A percentile compares a stretch with the other conserved stretches of the same genome.
These are phyloP conservation scores for Castanea sativa DNA, from an alignment of 306 rosid species.

Conservation along the genomic window DNA sequence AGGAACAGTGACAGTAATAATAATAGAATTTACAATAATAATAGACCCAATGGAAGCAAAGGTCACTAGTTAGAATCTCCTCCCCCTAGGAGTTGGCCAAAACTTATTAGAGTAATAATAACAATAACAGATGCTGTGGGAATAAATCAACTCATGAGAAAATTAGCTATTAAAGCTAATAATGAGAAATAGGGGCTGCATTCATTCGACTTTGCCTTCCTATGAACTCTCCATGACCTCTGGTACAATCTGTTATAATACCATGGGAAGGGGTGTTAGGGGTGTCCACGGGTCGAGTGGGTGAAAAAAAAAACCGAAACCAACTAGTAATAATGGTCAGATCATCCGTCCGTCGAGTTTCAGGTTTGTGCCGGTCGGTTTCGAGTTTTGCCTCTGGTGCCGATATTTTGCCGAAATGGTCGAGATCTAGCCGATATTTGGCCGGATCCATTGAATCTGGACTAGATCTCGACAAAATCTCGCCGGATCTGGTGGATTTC, in stretches of 20 bases:
- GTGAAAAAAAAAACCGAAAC: no score
- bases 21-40: not conserved
- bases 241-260: not conserved
- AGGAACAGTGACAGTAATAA: not conserved
- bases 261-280: not conserved
- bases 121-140: not conserved
- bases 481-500: no score
- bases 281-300: no score
- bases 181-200: not conserved
- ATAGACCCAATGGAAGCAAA: no score
- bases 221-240: not conserved
- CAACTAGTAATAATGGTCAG: no score
- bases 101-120: not conserved
- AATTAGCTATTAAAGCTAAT: not conserved
- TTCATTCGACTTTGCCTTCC: not conserved
- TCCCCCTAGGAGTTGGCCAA: no score
- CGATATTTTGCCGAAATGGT: accelerated
- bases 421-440: no score
- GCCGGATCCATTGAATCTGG: no score
- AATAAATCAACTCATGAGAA: not conserved
- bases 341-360: no score
- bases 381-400: accelerated
- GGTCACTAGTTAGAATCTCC: no score
- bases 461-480: no score
- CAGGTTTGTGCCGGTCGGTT: no score